phyloP scores from a whole-genome alignment of 2,329 filamentous ascomycete species.

The Lecanicillium sp. region DNA sequence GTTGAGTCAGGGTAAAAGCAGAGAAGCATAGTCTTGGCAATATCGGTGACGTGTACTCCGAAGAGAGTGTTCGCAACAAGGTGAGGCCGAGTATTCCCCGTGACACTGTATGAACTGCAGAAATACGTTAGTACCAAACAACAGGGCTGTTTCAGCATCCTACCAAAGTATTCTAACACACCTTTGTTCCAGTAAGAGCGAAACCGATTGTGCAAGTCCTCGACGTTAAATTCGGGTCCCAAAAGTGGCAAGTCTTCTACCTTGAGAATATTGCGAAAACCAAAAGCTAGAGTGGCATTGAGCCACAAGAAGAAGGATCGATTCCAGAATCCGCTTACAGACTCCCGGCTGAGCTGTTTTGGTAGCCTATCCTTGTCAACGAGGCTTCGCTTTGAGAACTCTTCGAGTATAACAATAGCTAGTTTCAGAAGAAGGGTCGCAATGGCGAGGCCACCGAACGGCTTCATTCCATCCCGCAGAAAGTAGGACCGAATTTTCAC shows the following conservation, averaged over 20 bases:
- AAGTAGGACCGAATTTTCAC: conserved; percentile 24
- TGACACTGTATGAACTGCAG: too few relatives aligned
- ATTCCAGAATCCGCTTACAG: conserved; percentile 14
- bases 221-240: conserved; percentile 6
- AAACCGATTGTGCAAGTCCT: conserved; percentile 1
- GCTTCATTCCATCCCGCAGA: conserved; percentile 17
- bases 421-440: conserved; percentile 18
- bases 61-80: conserved; percentile 3
- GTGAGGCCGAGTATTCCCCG: neutral
- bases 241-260: conserved; percentile 6
- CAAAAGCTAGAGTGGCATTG: conserved; percentile 6
- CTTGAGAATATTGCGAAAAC: conserved; percentile 5
- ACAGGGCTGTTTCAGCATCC: too few relatives aligned
- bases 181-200: conserved; percentile 4
- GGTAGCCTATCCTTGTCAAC: conserved; percentile 1
- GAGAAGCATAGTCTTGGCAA: conserved; percentile 4
- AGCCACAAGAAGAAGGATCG: conserved; percentile 8
- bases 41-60: conserved; percentile 3
- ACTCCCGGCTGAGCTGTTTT: conserved; percentile 12
- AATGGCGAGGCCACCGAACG: conserved; percentile 19
- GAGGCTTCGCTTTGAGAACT: conserved; percentile 18
- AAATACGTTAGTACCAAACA: too few relatives aligned
- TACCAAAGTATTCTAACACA: neutral
- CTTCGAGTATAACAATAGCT: conserved; percentile 22
- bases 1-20: conserved; percentile 7